Percentiles rank a stretch among this genome's conserved stretches.
phyloP scores from a whole-genome alignment of 2,329 filamentous ascomycete species.

The Lecanosticta acicola region DNA sequence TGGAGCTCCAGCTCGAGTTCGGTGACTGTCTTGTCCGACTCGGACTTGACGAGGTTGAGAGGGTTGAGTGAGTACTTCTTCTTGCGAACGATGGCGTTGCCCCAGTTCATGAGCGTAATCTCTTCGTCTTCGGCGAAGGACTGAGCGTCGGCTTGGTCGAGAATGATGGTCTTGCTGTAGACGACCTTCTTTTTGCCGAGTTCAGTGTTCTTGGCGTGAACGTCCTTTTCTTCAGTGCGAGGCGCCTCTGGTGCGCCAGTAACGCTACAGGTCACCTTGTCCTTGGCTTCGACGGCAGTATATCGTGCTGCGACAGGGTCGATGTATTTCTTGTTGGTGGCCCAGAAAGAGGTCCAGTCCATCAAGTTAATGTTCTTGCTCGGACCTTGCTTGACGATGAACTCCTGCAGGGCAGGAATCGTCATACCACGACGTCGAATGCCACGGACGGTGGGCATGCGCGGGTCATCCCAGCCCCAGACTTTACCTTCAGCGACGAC shows the following conservation, averaged over 20 bases:
- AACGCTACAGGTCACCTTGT: slow-evolving; percentile 51
- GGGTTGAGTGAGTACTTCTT: slow-evolving; percentile 43
- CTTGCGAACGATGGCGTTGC: slow-evolving; percentile 73
- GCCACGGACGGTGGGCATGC: slow-evolving; percentile 79
- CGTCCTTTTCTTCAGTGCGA: slow-evolving; percentile 68
- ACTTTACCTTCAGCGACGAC: slow-evolving; percentile 71
- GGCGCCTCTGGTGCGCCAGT: slow-evolving; percentile 32
- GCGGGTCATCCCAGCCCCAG: slow-evolving; percentile 80
- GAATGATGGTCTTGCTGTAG: slow-evolving; percentile 66
- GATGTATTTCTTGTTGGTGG: slow-evolving; percentile 50
- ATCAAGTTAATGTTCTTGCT: slow-evolving; percentile 78
- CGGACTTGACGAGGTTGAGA: slow-evolving; percentile 43
- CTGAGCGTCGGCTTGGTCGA: slow-evolving; percentile 83
- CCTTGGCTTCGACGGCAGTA: slow-evolving; percentile 59
- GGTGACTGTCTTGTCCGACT: slow-evolving; percentile 55
- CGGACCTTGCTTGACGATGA: slow-evolving; percentile 78
- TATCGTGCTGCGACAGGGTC: slow-evolving; percentile 45
- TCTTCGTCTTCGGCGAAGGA: slow-evolving; percentile 80
- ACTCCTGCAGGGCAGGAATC: slow-evolving; percentile 71
- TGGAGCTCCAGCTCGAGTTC: slow-evolving; percentile 78
- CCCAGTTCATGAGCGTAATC: slow-evolving; percentile 96
- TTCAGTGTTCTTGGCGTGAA: slow-evolving; percentile 82
- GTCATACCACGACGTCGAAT: slow-evolving; percentile 74
- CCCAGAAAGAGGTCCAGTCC: slow-evolving; percentile 67
- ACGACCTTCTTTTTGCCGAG: slow-evolving; percentile 81